Evolutionary conservation across 257 asterid species (phyloP).

Genomic region (Sherardia arvensis): DNA sequence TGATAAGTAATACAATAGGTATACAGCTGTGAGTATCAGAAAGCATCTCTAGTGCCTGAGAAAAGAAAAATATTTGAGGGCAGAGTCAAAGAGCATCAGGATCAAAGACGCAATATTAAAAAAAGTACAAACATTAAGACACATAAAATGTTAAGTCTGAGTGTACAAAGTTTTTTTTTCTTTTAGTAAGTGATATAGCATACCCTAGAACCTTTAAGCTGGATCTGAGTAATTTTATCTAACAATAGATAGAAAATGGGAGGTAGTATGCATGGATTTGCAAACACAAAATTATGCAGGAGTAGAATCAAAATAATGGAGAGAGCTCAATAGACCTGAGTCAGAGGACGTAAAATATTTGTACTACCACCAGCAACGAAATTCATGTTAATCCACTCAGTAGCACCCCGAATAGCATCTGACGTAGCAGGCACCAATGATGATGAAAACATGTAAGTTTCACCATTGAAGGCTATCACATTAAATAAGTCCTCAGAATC

Average conservation of each 20-base stretch:
- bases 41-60: conserved; percentile 73
- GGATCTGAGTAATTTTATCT: background rate
- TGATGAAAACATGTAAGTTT: conserved; percentile 25
- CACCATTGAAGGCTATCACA: conserved; percentile 31
- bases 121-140: background rate
- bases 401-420: conserved; percentile 23
- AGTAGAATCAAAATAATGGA: background rate
- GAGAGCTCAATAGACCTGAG: conserved; percentile 23
- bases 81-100: background rate
- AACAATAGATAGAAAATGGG: too few relatives aligned
- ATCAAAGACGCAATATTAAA: background rate
- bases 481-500: conserved; percentile 27
- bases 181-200: too few relatives aligned
- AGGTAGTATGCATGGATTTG: background rate
- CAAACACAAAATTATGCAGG: background rate
- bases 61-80: conserved; percentile 11
- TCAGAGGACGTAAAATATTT: conserved; percentile 25
- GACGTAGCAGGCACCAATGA: conserved; percentile 29
- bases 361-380: conserved; percentile 36
- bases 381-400: conserved; percentile 32
- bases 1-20: conserved; percentile 66
- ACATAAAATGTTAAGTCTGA: background rate
- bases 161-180: background rate
- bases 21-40: conserved; percentile 40
- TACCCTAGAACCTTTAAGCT: background rate